Percentiles rank a stretch among this genome's conserved stretches.
Evolutionary conservation across 2,329 filamentous ascomycete genomes (phyloP).

Genomic region (Chaetomium globosum): DNA sequence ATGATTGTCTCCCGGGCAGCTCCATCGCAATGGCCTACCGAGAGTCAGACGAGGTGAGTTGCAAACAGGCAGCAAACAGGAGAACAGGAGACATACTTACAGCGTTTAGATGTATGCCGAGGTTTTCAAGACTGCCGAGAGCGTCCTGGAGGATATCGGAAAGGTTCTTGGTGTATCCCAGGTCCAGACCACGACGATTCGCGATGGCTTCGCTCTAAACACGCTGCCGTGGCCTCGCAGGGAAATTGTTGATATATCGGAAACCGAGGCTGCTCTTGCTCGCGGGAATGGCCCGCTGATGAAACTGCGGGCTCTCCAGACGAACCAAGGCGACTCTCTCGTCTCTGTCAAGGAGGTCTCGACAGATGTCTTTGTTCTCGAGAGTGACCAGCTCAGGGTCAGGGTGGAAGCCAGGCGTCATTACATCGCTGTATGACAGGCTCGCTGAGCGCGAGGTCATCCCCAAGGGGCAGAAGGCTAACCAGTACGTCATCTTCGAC

Average conservation of each 20-base stretch:
- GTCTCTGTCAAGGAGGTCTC: constrained; percentile 56
- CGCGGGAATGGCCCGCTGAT: constrained; percentile 59
- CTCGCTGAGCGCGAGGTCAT: constrained; percentile 75
- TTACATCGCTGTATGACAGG: constrained; percentile 82
- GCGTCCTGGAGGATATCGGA: constrained; percentile 70
- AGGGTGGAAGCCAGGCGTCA: constrained; percentile 72
- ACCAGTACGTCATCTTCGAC: constrained; percentile 92
- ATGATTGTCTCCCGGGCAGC: constrained; percentile 93
- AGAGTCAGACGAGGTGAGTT: constrained; percentile 76
- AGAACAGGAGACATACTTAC: constrained; percentile 35
- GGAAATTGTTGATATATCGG: constrained; percentile 69
- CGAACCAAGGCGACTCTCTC: constrained; percentile 48
- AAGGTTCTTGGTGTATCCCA: constrained; percentile 65
- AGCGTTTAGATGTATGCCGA: constrained; percentile 69
- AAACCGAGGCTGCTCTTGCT: constrained; percentile 56
- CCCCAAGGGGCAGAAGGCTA: constrained; percentile 72
- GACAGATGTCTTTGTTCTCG: constrained; percentile 71
- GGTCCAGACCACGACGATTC: constrained; percentile 45
- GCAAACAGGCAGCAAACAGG: neutral
- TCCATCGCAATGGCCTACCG: constrained; percentile 98
- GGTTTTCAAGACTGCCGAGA: constrained; percentile 76
- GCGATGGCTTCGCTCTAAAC: constrained; percentile 69
- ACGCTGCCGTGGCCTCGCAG: constrained; percentile 83
- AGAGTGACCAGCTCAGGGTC: constrained; percentile 76
- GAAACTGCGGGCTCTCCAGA: constrained; percentile 54